These are phyloP conservation scores for Candida pseudoglaebosa DNA, from an alignment of 805 yeast species.

Conservation along the genomic window DNA sequence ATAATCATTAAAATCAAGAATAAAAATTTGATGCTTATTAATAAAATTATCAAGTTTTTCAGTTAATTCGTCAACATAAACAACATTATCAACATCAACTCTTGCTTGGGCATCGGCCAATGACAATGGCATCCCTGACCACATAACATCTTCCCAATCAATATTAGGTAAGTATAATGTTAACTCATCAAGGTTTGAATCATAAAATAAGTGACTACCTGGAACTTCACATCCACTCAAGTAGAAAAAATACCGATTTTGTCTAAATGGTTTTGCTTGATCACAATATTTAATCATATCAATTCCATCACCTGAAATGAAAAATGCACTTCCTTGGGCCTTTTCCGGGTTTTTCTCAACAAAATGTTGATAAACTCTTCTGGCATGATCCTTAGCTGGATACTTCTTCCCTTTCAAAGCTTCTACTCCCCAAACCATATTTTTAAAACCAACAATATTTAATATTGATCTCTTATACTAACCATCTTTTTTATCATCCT, in stretches of 20 bases:
- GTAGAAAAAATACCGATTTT: conserved; percentile 87
- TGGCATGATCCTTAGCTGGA: conserved; percentile 80
- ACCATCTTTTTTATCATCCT: too few species aligned
- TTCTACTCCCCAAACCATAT: conserved; percentile 11
- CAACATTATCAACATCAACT: conserved; percentile 81
- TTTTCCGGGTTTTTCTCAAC: conserved; percentile 20
- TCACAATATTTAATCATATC: conserved; percentile 74
- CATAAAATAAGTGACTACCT: conserved; percentile 66
- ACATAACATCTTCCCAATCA: conserved; percentile 87
- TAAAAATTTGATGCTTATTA: conserved; percentile 25
- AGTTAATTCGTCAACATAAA: conserved; percentile 52
- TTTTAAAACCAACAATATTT: too few species aligned
- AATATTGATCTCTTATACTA: too few species aligned
- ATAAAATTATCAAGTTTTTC: conserved; percentile 25
- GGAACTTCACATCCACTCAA: conserved; percentile 80
- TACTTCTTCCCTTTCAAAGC: conserved; percentile 46
- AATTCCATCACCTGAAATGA: conserved; percentile 57
- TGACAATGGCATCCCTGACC: conserved; percentile 87
- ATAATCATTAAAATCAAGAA: conserved; percentile 54
- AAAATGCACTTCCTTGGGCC: conserved; percentile 32
- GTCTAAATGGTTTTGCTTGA: conserved; percentile 74
- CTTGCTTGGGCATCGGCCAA: conserved; percentile 57
- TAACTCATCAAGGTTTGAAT: conserved; percentile 49
- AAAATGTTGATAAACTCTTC: conserved; percentile 44
- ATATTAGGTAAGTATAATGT: conserved; percentile 77